Conservation (phyloP, 2,329 filamentous ascomycete species). For the Nemania bipapillata region DNA sequence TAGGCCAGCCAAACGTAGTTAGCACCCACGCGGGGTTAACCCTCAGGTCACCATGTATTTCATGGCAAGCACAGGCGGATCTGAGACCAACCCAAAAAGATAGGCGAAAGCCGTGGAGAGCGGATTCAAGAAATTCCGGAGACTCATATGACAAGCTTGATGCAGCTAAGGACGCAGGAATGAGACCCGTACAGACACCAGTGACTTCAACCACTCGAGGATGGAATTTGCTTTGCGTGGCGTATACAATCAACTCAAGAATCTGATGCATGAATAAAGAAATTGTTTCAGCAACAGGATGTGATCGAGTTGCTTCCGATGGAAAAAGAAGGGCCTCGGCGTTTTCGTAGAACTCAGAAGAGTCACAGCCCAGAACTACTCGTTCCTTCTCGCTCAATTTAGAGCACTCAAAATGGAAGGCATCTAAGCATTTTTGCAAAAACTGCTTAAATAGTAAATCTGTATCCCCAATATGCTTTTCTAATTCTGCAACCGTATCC, state of each 20-base stretch:
- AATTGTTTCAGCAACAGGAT: conserved; percentile 26
- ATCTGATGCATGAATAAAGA: conserved; percentile 25
- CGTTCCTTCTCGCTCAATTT: conserved; percentile 15
- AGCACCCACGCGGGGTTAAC: conserved; percentile 9
- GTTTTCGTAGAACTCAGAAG: conserved; percentile 9
- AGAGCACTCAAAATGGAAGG: conserved; percentile 22
- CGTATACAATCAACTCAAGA: conserved; percentile 20
- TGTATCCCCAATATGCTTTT: conserved; percentile 6
- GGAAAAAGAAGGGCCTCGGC: conserved; percentile 20
- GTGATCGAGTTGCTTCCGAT: conserved; percentile 13
- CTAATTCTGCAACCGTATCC: conserved; percentile 3
- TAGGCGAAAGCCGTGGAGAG: conserved; percentile 28
- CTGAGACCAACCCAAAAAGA: conserved; percentile 30
- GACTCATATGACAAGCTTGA: conserved; percentile 21
- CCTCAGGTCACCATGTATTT: background rate
- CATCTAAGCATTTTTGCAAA: conserved; percentile 23
- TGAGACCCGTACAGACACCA: conserved; percentile 29
- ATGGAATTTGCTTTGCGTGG: background rate
- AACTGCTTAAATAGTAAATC: conserved; percentile 6
- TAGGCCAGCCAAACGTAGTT: conserved; percentile 25
- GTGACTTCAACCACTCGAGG: conserved; percentile 6
- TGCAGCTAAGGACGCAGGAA: conserved; percentile 25
- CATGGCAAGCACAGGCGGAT: conserved; percentile 1
- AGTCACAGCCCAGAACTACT: conserved; percentile 4
- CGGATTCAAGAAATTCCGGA: conserved; percentile 20